Evolutionary conservation across 257 asterid species (phyloP).

Genomic region (Marsdenia floribunda): DNA sequence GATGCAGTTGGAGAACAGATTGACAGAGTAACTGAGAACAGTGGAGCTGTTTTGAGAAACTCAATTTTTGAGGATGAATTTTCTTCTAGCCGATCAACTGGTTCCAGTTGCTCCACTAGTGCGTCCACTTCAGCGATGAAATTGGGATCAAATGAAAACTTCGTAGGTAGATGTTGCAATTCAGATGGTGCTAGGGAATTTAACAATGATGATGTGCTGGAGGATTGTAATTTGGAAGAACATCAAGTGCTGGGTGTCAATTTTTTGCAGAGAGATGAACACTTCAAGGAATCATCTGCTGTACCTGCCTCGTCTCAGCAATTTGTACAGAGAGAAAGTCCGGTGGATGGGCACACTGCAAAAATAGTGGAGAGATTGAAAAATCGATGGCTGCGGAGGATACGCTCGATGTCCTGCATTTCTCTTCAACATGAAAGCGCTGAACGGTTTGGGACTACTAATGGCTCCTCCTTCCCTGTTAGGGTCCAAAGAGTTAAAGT

Average conservation of each 20-base stretch:
- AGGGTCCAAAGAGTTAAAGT: slow-evolving; percentile 53
- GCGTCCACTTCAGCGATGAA: slow-evolving; percentile 27
- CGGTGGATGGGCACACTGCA: slow-evolving; percentile 23
- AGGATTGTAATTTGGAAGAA: slow-evolving; percentile 22
- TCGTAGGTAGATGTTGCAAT: slow-evolving; percentile 23
- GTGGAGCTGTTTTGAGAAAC: slow-evolving; percentile 52
- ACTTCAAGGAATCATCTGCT: slow-evolving; percentile 21
- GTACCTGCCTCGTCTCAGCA: slow-evolving; percentile 23
- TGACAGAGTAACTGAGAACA: slow-evolving; percentile 41
- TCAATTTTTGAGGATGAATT: slow-evolving; percentile 38
- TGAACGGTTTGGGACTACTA: slow-evolving; percentile 17
- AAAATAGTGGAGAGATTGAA: slow-evolving; percentile 33
- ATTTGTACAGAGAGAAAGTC: slow-evolving; percentile 24
- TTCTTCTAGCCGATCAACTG: slow-evolving; percentile 39
- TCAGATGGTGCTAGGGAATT: slow-evolving; percentile 24
- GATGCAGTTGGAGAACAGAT: slow-evolving; percentile 21
- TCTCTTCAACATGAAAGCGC: slow-evolving; percentile 25
- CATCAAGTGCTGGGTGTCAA: slow-evolving; percentile 19
- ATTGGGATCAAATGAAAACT: slow-evolving; percentile 23
- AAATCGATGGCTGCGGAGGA: slow-evolving; percentile 45
- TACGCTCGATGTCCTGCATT: slow-evolving; percentile 53
- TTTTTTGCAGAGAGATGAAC: slow-evolving; percentile 21
- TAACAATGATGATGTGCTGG: slow-evolving; percentile 22
- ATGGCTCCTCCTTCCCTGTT: slow-evolving; percentile 16
- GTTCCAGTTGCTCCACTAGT: slow-evolving; percentile 40